A percentile compares a stretch with the other conserved stretches of the same genome.
Conservation (phyloP, 1,284 basidiomycete species). For the Ceratobasidium sp. region DNA sequence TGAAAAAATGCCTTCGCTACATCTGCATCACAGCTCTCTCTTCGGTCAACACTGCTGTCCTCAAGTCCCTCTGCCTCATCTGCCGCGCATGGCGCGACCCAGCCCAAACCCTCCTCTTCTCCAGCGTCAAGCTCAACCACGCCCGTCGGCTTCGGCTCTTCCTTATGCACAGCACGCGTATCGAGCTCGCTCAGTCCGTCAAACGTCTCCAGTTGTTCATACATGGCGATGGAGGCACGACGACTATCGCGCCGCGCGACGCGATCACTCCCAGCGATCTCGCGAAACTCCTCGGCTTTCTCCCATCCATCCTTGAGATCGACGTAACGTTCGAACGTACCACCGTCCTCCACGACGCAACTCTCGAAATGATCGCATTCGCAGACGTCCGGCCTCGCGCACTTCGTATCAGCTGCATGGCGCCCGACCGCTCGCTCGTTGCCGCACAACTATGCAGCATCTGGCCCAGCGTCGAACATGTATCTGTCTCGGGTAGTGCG, state of each 20-base stretch:
- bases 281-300: conserved; percentile 36
- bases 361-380: conserved; percentile 34
- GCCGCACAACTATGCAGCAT: conserved; percentile 32
- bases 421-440: conserved; percentile 25
- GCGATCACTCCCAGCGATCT: conserved; percentile 27
- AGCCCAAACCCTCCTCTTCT: conserved; percentile 27
- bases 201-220: conserved; percentile 30
- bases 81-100: conserved; percentile 31
- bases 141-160: conserved; percentile 31
- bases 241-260: conserved; percentile 31
- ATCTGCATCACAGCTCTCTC: conserved; percentile 33
- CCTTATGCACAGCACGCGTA: conserved; percentile 25
- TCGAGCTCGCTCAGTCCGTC: conserved; percentile 33
- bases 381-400: conserved; percentile 29
- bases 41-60: conserved; percentile 25
- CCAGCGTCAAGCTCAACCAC: conserved; percentile 28
- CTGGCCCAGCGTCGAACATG: conserved; percentile 38
- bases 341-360: conserved; percentile 33
- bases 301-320: conserved; percentile 33
- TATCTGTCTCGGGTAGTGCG: conserved; percentile 25
- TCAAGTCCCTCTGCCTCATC: conserved; percentile 15
- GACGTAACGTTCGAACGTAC: conserved; percentile 39
- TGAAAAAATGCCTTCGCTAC: conserved; percentile 31
- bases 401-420: conserved; percentile 19
- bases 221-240: conserved; percentile 28